Evolutionary conservation across 2,329 filamentous ascomycete genomes (phyloP), one percentile per base, ranked within the genome.

Genomic region (Incumbomyces delicatus): DNA sequence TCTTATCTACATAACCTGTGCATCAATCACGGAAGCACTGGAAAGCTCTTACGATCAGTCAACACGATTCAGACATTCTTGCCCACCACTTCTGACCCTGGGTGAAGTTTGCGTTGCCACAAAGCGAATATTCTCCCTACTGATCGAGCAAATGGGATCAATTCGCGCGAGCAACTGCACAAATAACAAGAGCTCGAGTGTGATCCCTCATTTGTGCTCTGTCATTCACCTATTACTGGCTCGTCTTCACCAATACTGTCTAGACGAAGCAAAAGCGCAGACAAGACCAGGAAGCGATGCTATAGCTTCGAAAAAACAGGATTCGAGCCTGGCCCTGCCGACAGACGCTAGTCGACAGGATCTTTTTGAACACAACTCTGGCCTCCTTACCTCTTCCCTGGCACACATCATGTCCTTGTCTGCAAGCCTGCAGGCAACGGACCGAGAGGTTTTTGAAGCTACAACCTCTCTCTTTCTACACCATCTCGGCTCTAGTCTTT

Each of bases 401-500:
- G 37, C 44, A 27, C 20, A 40, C 10, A 53, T 56, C 47, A 36
- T 58, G 18, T 31, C 20, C 46, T 32, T 11, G 29, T 14, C 14
- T 42, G 54, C 14, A 43, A 56, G 17, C 35, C 48, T 17, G 43
- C 48, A 29, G 35, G 40, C 8, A 12, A 44, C 32, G 16, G 45
- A 56, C 18, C 48, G 38, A 34, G 38, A 47, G 17, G 16, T 56
- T 11, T 40, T 55, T 17, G 49, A 57, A 34, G 54, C 54, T 12
- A 36, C 52, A 14, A 18, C 52, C 29, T 54, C 48, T 34, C 32
- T 48, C 3, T 36, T 58, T 2, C 50, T 58, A 29, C 52, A 58
- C 27, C 56, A 56, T 40, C 35, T 53, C 18, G 56, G 53, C 2
- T 54, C 53, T 2, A 41, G 42, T n/a, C 46, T 58, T 32, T 55